phyloP scores from a whole-genome alignment of 2,329 filamentous ascomycete species.

The Aspergillus vadensis region DNA sequence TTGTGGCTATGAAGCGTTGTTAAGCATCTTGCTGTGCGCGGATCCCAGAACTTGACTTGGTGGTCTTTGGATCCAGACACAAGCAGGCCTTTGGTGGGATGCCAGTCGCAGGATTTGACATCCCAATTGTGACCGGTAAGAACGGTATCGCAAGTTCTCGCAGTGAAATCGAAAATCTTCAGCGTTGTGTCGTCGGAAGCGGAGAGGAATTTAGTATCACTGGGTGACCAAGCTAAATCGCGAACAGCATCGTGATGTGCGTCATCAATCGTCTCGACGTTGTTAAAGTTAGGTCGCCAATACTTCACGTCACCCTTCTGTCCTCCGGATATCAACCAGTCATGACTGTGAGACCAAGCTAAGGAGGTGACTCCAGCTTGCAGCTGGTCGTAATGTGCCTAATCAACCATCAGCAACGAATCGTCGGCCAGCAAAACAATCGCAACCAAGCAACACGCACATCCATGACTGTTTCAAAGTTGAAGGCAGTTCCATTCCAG shows the following conservation, averaged over 20 bases:
- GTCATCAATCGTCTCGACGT: conserved; percentile 84
- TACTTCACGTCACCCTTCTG: conserved; percentile 97
- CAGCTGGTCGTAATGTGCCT: conserved; percentile 71
- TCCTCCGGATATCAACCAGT: conserved; percentile 95
- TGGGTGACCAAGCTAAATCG: conserved; percentile 90
- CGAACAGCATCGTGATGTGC: conserved; percentile 88
- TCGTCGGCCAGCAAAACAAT: not conserved
- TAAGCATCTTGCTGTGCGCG: conserved; percentile 83
- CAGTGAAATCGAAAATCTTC: conserved; percentile 95
- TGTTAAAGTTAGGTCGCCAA: conserved; percentile 99
- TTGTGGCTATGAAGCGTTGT: conserved; percentile 97
- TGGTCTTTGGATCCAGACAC: conserved; percentile 98
- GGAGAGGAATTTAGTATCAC: conserved; percentile 93
- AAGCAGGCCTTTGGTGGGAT: conserved; percentile 88
- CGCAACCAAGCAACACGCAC: conserved; percentile 34
- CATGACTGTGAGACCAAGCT: conserved; percentile 86
- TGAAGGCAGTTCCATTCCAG: conserved; percentile 99
- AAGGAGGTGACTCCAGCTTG: conserved; percentile 49
- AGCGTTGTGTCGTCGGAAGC: conserved; percentile 91
- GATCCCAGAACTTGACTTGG: conserved; percentile 96
- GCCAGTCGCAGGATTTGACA: conserved; percentile 96
- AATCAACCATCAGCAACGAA: conserved; percentile 16
- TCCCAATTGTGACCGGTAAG: conserved; percentile 97
- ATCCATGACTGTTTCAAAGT: conserved; percentile 99
- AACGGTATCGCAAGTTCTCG: conserved; percentile 77